Evolutionary conservation across 257 asterid species (phyloP).

Genomic region (Fraxinus excelsior): DNA sequence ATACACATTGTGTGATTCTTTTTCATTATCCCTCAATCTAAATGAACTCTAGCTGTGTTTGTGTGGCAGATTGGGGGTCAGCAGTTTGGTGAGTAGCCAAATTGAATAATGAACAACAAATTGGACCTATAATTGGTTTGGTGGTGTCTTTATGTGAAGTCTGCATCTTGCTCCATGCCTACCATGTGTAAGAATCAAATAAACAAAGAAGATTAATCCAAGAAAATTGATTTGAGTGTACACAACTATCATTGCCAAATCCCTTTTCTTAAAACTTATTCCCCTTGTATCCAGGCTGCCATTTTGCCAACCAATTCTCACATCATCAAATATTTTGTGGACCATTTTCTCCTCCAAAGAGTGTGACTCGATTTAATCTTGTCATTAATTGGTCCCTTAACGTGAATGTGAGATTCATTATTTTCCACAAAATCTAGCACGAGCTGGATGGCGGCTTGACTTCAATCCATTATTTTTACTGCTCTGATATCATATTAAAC

Average conservation of each 20-base stretch:
- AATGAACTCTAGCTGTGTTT: neutral
- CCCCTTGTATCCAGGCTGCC: neutral
- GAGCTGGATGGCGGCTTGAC: too few species aligned
- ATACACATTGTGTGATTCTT: too few species aligned
- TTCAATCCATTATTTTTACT: too few species aligned
- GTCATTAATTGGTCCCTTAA: too few species aligned
- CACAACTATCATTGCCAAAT: conserved; percentile 2
- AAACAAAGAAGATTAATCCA: conserved; percentile 31
- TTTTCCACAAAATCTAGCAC: too few species aligned
- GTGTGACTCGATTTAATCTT: neutral
- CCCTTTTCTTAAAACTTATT: neutral
- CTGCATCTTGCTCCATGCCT: conserved; percentile 42
- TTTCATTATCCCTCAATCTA: neutral
- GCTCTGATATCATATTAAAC: too few species aligned
- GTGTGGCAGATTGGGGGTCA: neutral
- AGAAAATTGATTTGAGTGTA: conserved; percentile 26
- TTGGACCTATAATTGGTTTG: conserved; percentile 45
- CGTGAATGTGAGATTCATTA: too few species aligned
- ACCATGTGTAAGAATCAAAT: conserved; percentile 52
- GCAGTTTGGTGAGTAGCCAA: conserved; percentile 27
- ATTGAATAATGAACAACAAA: conserved; percentile 21
- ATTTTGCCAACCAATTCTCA: conserved; percentile 14
- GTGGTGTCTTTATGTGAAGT: conserved; percentile 45
- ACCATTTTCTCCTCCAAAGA: conserved; percentile 10
- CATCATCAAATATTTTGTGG: conserved; percentile 26